Conservation (phyloP, 2,329 filamentous ascomycete species). For the Macrophomina phaseolina region DNA sequence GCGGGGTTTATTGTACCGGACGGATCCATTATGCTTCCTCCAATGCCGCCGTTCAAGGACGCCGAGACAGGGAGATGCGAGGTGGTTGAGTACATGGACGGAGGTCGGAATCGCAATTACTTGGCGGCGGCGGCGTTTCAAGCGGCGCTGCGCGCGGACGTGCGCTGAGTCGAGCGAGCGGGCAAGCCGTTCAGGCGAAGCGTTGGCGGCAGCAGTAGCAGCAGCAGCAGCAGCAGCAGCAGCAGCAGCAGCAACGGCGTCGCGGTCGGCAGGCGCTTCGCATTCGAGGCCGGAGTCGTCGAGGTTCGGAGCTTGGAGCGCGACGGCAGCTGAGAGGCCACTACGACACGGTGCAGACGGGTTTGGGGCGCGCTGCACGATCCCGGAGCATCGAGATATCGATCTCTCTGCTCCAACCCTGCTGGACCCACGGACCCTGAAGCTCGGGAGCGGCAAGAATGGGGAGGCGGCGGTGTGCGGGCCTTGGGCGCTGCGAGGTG, state of each 20-base stretch:
- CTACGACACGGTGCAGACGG: conserved; percentile 20
- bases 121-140: conserved; percentile 26
- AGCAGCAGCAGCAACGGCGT: background rate
- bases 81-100: conserved; percentile 46
- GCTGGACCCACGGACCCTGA: conserved; percentile 26
- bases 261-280: conserved; percentile 9
- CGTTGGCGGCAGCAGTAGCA: background rate
- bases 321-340: conserved; percentile 23
- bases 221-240: background rate
- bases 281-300: conserved; percentile 11
- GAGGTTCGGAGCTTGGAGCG: conserved; percentile 1
- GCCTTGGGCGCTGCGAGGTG: conserved; percentile 23
- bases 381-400: conserved; percentile 29
- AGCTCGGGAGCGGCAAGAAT: conserved; percentile 28
- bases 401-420: conserved; percentile 23
- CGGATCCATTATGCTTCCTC: conserved; percentile 47
- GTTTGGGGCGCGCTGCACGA: conserved; percentile 25
- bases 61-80: conserved; percentile 43
- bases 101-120: conserved; percentile 23
- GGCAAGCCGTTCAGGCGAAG: background rate
- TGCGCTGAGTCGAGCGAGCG: conserved; percentile 3
- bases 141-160: conserved; percentile 26
- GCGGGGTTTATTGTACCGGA: conserved; percentile 50
- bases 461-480: conserved; percentile 26
- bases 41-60: conserved; percentile 47